Evolutionary conservation across 202 grass and related monocot genomes (phyloP).

Genomic region (Cymbopogon flexuosus): DNA sequence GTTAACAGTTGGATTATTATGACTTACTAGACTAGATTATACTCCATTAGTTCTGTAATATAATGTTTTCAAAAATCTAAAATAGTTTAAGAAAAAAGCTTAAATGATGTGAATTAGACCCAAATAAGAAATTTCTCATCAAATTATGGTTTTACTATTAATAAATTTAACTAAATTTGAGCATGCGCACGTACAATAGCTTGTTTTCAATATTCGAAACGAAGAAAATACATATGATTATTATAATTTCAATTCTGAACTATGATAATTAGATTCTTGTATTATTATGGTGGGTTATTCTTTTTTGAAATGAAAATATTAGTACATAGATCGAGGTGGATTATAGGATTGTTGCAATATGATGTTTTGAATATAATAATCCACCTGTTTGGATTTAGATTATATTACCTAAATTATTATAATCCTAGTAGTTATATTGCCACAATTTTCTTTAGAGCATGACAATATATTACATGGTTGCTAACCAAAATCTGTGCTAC

Average conservation of each 20-base stretch:
- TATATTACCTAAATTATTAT: neutral
- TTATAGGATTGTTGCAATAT: neutral
- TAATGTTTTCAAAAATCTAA: too few relatives aligned
- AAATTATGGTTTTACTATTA: too few relatives aligned
- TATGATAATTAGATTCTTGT: neutral
- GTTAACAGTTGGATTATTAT: too few relatives aligned
- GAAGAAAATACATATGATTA: neutral
- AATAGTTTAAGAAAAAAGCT: too few relatives aligned
- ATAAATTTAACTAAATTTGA: too few relatives aligned
- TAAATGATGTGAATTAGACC: too few relatives aligned
- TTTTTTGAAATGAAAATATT: neutral
- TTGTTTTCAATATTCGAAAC: neutral
- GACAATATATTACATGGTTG: neutral
- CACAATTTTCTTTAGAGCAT: neutral
- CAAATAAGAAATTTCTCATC: too few relatives aligned
- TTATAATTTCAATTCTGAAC: neutral
- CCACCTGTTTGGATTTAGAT: neutral
- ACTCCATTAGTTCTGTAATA: too few relatives aligned
- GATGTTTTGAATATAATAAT: neutral
- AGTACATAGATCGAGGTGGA: neutral
- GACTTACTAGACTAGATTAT: too few relatives aligned
- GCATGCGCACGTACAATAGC: neutral
- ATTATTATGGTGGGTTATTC: neutral
- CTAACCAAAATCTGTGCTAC: neutral
- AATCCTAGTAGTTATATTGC: neutral